Percentiles rank a stretch among this genome's conserved stretches.
phyloP scores from a whole-genome alignment of 208 protist genomes.

The Trypanosoma melophagium region DNA sequence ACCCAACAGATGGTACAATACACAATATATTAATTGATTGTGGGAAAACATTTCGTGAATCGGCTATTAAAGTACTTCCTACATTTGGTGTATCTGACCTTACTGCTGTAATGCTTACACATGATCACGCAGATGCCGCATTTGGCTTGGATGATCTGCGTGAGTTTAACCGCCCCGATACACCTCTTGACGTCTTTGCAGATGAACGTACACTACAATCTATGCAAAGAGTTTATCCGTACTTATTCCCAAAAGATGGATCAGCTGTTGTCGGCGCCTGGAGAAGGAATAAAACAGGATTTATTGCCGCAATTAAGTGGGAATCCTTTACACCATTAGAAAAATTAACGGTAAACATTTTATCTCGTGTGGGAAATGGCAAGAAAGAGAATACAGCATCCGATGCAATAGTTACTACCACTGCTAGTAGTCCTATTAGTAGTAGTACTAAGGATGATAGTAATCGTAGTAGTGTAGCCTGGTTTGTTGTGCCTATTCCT shows the following conservation, averaged over 20 bases:
- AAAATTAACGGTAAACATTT: conserved; percentile 5
- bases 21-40: conserved; percentile 71
- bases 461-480: not conserved
- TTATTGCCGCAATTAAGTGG: conserved; percentile 19
- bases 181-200: conserved; percentile 33
- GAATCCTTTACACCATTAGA: conserved; percentile 9
- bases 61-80: conserved; percentile 53
- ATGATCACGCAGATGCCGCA: conserved; percentile 73
- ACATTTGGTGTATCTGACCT: conserved; percentile 36
- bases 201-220: conserved; percentile 36
- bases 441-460: not conserved
- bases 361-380: not conserved
- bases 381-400: no score
- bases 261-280: not conserved
- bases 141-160: conserved; percentile 78
- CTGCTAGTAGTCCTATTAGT: no score
- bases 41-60: conserved; percentile 76
- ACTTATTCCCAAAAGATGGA: conserved; percentile 39
- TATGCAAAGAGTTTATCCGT: conserved; percentile 41
- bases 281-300: conserved; percentile 17
- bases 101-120: conserved; percentile 69
- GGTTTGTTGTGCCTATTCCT: conserved; percentile 43
- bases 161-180: conserved; percentile 48
- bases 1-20: conserved; percentile 41
- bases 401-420: no score